Evolutionary conservation across 495 filamentous ascomycete genomes (phyloP), one percentile per base, ranked within the genome.

Genomic region (Trichoderma orchidacearum): DNA sequence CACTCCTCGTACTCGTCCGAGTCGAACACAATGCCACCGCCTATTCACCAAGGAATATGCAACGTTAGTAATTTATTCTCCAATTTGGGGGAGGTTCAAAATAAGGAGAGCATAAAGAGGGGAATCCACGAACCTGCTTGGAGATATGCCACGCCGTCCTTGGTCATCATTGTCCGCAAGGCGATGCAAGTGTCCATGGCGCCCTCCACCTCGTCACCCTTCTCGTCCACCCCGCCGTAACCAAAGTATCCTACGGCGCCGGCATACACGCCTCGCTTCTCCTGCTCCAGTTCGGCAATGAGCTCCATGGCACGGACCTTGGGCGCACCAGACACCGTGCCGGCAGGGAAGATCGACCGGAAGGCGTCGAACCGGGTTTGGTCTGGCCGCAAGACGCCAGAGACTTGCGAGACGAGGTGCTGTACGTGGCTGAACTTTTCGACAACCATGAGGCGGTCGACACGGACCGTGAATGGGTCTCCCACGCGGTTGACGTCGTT

Each of bases 171-270:
- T 8, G 93, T 98, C 35, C 93, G 80, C 57, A 98, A 74, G n/a
- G 93, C 93, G 70, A 98, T 98, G 68, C 91, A 96, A 2, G 92
- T 96, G 67, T 98, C 93, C 93, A 98, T 97, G 12, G 88, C 89
- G 8, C 94, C 93, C 55, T 90, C 83, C 28, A 60, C 65, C 31
- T 72, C 71, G 5, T 65, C 65, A 0, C 70, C 72, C 5, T 68
- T 60, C 8, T 60, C 61, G 29, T 78, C 71, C 3, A 85, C 70
- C 50, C 74, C 76, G 36, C 76, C 74, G 59, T 89, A 90, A 8
- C 87, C 88, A 62, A 89, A 92, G 70, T 96, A 97, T 1, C 93
- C 93, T 5, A 96, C 90, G 0, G 94, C 93, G n/a, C 93, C 93
- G 31, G 92, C 93, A 66, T 97, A 98, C 18, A 98, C 84, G 1